Evolutionary conservation across 2,329 filamentous ascomycete species (phyloP), one percentile per base, ranked within the genome.

Genomic region (Dichotomopilus funicola): DNA sequence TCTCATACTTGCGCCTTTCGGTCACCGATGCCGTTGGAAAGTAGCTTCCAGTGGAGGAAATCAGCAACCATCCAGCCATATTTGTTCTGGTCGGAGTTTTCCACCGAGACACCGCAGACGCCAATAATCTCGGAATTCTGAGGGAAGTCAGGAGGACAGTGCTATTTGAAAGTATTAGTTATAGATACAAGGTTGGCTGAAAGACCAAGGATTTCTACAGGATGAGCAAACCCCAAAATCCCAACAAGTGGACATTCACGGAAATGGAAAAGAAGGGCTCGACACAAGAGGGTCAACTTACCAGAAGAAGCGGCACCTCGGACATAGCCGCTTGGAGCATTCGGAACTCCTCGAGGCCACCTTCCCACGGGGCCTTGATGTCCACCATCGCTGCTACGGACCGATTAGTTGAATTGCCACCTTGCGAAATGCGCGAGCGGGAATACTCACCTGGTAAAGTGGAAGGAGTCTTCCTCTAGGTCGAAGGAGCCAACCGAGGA

Each of bases 1-100:
- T 27, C 19, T 27, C 56, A 34, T 5, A 61, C 62, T 54, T 64
- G 59, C 4, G 45, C 34, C 8, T 13, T 8, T 6, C 36, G 46
- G 1, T 48, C 5, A 13, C 59, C 56, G 19, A 60, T 49, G n/a
- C 41, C 33, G 19, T 60, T 34, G 41, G 61, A 59, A 7, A 59
- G 56, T 19, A 49, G 41, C 58, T 62, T 63, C 58, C 60, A 64
- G 1, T 33, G 40, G 19, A 64, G 40, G 38, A 62, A 63, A 49
- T 64, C 62, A 19, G 46, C 50, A 2, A 57, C 58, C 5, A 62
- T 61, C 61, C 61, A 64, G 13, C 51, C 62, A 40, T 62, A 61
- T 37, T 56, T 59, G 47, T 53, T 46, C 12, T 46, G 38, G 10
- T 45, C 47, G 6, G 59, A 43, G 36, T 59, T 43, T 7, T 59